phyloP scores from a whole-genome alignment of 2,329 filamentous ascomycete species.

The Orbilia oligospora region DNA sequence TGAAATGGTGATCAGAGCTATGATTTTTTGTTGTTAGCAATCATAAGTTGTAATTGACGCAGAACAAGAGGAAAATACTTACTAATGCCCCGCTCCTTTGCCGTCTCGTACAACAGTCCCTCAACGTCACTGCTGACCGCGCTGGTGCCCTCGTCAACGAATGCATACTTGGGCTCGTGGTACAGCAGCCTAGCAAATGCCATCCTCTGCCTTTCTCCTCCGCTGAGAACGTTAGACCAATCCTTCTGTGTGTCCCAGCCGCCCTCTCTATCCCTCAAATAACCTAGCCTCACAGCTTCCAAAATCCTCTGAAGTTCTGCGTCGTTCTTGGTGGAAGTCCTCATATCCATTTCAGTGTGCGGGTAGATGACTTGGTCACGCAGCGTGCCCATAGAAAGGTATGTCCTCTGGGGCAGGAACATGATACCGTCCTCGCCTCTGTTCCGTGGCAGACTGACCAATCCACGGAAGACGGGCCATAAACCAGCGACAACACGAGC shows the following conservation, averaged over 20 bases:
- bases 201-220: slow-evolving; percentile 97
- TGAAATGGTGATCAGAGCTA: slow-evolving; percentile 92
- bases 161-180: slow-evolving; percentile 93
- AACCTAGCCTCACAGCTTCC: slow-evolving; percentile 86
- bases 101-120: slow-evolving; percentile 90
- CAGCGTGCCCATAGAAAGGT: slow-evolving; percentile 80
- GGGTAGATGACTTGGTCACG: slow-evolving; percentile 98
- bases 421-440: slow-evolving; percentile 93
- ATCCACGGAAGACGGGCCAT: slow-evolving; percentile 94
- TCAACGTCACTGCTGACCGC: slow-evolving; percentile 96
- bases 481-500: slow-evolving; percentile 88
- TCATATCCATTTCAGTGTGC: slow-evolving; percentile 95
- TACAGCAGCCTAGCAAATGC: slow-evolving; percentile 91
- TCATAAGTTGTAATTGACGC: slow-evolving; percentile 6
- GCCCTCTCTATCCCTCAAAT: slow-evolving; percentile 90
- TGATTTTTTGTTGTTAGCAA: slow-evolving; percentile 58
- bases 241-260: slow-evolving; percentile 97
- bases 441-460: slow-evolving; percentile 87
- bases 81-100: slow-evolving; percentile 95
- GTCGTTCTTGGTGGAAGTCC: slow-evolving; percentile 81
- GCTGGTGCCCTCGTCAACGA: slow-evolving; percentile 95
- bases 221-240: slow-evolving; percentile 98
- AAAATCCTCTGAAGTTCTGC: slow-evolving; percentile 82
- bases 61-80: slow-evolving; percentile 68
- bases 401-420: slow-evolving; percentile 92